A percentile compares a stretch with the other conserved stretches of the same genome.
Conservation (phyloP, 106 monocot species). For the Acorus calamus region DNA sequence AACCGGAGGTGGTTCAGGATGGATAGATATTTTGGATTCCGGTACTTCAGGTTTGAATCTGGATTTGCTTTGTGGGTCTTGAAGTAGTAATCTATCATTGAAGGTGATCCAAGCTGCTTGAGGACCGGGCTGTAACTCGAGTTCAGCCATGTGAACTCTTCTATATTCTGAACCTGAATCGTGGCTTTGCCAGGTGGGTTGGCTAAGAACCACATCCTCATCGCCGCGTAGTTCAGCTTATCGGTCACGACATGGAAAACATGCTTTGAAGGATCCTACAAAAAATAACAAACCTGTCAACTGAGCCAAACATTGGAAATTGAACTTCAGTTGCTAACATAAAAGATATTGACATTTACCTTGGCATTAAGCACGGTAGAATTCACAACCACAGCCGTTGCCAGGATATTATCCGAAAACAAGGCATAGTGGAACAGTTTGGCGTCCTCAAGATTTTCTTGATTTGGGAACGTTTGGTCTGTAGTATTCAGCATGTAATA, state of each 20-base stretch:
- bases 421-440: constrained; percentile 25
- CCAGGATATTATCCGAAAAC: constrained; percentile 41
- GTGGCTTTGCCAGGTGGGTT: constrained; percentile 28
- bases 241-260: constrained; percentile 45
- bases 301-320: too few species aligned
- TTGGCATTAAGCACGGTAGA: constrained; percentile 31
- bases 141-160: constrained; percentile 43
- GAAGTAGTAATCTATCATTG: constrained; percentile 38
- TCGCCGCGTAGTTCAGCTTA: constrained; percentile 33
- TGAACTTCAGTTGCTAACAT: too few species aligned
- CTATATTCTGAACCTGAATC: constrained; percentile 30
- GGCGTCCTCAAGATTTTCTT: constrained; percentile 21
- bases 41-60: constrained; percentile 32
- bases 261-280: constrained; percentile 31
- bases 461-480: constrained; percentile 22
- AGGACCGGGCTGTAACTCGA: constrained; percentile 37
- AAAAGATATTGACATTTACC: constrained; percentile 3
- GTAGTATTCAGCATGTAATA: constrained; percentile 33
- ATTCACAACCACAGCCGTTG: constrained; percentile 32
- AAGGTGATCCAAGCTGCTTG: constrained; percentile 29
- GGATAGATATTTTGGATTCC: constrained; percentile 45
- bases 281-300: not conserved
- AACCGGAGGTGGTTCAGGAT: constrained; percentile 45
- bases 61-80: constrained; percentile 12
- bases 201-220: constrained; percentile 37